Conservation (phyloP, 164 flowering plant species). For the Paratinospora sagittata region DNA sequence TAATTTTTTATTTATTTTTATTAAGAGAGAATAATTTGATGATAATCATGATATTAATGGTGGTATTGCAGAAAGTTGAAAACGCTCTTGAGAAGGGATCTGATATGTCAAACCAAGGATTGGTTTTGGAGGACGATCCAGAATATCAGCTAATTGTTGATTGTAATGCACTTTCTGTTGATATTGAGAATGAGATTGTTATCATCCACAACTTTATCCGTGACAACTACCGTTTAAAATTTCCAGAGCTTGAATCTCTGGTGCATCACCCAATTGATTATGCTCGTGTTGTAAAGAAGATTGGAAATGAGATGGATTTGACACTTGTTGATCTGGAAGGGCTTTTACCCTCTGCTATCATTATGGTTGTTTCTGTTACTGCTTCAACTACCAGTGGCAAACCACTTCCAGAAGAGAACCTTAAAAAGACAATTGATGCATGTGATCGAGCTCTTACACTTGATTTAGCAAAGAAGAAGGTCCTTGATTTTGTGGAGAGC, state of each 20-base stretch:
- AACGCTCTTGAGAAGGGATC: constrained; percentile 72
- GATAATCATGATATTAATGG: not conserved
- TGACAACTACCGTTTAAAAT: constrained; percentile 80
- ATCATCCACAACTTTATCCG: constrained; percentile 92
- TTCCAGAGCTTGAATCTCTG: constrained; percentile 93
- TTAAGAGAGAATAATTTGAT: not conserved
- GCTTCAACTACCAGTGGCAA: constrained; percentile 92
- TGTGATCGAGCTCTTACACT: constrained; percentile 93
- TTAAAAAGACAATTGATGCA: constrained; percentile 77
- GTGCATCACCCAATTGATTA: constrained; percentile 98
- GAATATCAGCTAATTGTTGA: constrained; percentile 93
- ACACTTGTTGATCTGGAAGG: constrained; percentile 96
- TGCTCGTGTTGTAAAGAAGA: constrained; percentile 93
- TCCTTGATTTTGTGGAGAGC: constrained; percentile 89
- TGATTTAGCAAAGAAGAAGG: constrained; percentile 79
- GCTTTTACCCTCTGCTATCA: constrained; percentile 82
- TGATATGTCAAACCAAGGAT: constrained; percentile 42
- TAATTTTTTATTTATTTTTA: no score
- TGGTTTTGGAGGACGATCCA: constrained; percentile 88
- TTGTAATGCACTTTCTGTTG: constrained; percentile 84
- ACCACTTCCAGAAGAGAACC: constrained; percentile 81
- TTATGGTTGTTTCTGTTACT: constrained; percentile 95
- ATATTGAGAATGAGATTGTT: constrained; percentile 85
- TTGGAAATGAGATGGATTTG: constrained; percentile 83
- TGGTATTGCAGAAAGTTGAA: constrained; percentile 82